Base-by-base conservation (phyloP, 768 basidiomycete species). In the Neoboletus magnificus region DNA sequence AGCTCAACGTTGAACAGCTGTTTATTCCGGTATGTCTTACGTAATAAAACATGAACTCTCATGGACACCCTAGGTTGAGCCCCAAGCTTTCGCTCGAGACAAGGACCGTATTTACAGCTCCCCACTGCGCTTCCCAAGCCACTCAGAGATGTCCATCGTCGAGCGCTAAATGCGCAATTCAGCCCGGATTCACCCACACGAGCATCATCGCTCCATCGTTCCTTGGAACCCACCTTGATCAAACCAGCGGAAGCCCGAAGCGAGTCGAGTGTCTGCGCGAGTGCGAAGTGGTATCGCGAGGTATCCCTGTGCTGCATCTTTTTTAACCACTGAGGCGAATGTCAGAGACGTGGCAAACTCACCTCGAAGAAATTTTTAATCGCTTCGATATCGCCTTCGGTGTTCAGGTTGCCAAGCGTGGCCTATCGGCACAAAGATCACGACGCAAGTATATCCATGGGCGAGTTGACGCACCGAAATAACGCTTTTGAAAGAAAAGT, bases 351-450 rank as follows among this genome's bases (percentile, higher is more conserved):
- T 23, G 40, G 48, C 39, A 42, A 33, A 55, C 73, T 69, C 68
- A 85, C 87, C 77, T 85, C 81, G 78, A 93, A 98, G 79, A 91
- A 96, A 5, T 72, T 79, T 49, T 79, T 78, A 15, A 84, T 78
- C 22, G 75, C 76, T 49, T 83, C 73, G 40, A 81, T 77, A 72
- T 97, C 95, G 55, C 82, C 71, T 58, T 85, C 74, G 22, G 82
- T 83, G n/a, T 86, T 82, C 52, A 95, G 75, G 30, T 73, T 72
- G 27, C 68, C 66, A 68, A 81, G 71, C 10, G 73, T 58, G 32
- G 62, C 66, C 71, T 81, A 52, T 50, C 48, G 53, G 23, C 37
- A 65, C 65, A 62, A 18, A 12, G 32, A 27, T 59, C 44, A 23
- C n/a, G 45, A 54, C 35, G 10, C 15, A 18, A 35, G 10, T 29